phyloP scores from a whole-genome alignment of 305 asterid genomes.

The Euphrasia arctica region DNA sequence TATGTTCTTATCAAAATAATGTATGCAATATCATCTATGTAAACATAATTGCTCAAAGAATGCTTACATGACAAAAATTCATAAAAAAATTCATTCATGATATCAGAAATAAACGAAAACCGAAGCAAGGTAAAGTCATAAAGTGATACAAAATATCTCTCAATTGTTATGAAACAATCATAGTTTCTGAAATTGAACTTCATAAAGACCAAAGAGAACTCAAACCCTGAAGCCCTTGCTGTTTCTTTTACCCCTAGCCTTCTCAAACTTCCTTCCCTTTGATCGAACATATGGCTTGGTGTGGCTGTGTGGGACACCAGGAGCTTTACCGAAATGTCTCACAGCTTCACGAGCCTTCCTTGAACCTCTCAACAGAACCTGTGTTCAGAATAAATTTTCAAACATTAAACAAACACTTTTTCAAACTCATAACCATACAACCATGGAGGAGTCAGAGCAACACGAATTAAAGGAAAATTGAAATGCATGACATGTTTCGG shows the following conservation, averaged over 20 bases:
- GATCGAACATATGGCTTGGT: slow-evolving; percentile 82
- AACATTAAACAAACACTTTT: not conserved
- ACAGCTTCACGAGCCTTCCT: slow-evolving; percentile 84
- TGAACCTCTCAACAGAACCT: slow-evolving; percentile 84
- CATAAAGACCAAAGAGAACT: slow-evolving; percentile 19
- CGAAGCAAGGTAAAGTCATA: not conserved
- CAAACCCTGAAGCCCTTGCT: slow-evolving; percentile 72
- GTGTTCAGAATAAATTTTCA: not conserved
- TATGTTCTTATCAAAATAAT: too few relatives aligned
- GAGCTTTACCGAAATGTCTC: slow-evolving; percentile 91
- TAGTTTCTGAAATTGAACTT: slow-evolving; percentile 7
- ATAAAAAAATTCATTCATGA: not conserved
- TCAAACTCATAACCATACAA: too few relatives aligned
- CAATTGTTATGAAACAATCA: slow-evolving; percentile 14
- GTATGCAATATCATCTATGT: not conserved
- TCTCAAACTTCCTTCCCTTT: slow-evolving; percentile 86
- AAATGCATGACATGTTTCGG: too few relatives aligned
- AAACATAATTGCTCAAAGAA: not conserved
- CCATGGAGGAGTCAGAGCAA: too few relatives aligned
- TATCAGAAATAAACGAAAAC: not conserved
- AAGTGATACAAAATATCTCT: not conserved
- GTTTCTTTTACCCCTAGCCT: slow-evolving; percentile 77
- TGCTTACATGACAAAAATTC: too few relatives aligned
- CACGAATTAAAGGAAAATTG: too few relatives aligned
- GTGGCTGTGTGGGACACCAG: slow-evolving; percentile 93